These are phyloP conservation scores for Mortierella claussenii DNA, from an alignment of 192 early-diverging fungal species.

Conservation along the genomic window DNA sequence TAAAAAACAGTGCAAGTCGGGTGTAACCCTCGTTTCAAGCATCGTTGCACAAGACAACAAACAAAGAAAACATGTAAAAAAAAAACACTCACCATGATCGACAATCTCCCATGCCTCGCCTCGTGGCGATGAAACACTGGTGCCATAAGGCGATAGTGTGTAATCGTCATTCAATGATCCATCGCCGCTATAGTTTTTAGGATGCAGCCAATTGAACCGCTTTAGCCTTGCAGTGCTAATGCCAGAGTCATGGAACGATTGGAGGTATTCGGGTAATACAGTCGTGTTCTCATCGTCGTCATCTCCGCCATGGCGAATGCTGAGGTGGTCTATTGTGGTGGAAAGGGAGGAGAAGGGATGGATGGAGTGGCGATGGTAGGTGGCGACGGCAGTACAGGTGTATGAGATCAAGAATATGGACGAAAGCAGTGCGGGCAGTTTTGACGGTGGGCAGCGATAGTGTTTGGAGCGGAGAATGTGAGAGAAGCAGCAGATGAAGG, in stretches of 20 bases:
- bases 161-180: conserved; percentile 36
- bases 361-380: no score
- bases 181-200: conserved; percentile 29
- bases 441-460: no score
- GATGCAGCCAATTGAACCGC: conserved; percentile 41
- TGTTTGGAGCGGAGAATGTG: no score
- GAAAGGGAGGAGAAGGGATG: no score
- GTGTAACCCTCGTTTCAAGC: background rate
- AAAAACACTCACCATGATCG: conserved; percentile 5
- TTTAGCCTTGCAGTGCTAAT: conserved; percentile 29
- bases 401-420: background rate
- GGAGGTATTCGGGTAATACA: conserved; percentile 19
- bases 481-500: no score
- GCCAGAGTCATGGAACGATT: conserved; percentile 29
- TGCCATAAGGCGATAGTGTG: conserved; percentile 34
- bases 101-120: conserved; percentile 51
- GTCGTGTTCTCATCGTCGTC: background rate
- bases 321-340: no score
- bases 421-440: background rate
- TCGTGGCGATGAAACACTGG: conserved; percentile 41
- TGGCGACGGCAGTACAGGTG: background rate
- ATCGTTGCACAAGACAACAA: background rate
- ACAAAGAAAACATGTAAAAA: background rate
- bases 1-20: no score
- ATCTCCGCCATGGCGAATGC: no score